Conservation (phyloP, 257 asterid species). For the Cynanchum wilfordii region DNA sequence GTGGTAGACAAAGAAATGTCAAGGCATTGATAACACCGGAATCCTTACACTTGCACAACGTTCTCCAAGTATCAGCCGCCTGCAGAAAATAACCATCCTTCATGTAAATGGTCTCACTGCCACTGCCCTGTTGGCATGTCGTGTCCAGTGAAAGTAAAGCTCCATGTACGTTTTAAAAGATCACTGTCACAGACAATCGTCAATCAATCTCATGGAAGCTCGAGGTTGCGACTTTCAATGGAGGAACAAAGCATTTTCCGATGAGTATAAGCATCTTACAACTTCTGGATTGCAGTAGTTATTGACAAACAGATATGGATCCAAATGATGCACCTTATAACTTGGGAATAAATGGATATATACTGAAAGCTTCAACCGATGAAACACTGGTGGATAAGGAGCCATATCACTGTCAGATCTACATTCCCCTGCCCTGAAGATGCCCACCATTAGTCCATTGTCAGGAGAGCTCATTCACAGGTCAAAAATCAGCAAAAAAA, state of each 20-base stretch:
- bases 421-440: no score
- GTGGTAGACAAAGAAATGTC: conserved; percentile 31
- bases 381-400: no score
- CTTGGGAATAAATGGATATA: neutral
- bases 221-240: conserved; percentile 32
- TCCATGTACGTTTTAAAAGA: conserved; percentile 20
- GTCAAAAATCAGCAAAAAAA: neutral
- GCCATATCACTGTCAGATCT: no score
- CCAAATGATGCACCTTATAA: neutral
- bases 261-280: no score
- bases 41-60: conserved; percentile 30
- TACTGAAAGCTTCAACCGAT: neutral
- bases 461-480: neutral
- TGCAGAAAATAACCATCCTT: conserved; percentile 26
- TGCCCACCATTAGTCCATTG: neutral
- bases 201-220: conserved; percentile 20
- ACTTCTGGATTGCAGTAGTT: neutral
- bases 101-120: conserved; percentile 25
- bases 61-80: conserved; percentile 22
- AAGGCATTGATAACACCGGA: conserved; percentile 25
- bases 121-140: conserved; percentile 25
- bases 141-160: conserved; percentile 31
- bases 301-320: neutral
- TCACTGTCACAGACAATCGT: conserved; percentile 18
- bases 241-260: conserved; percentile 36